phyloP scores from a whole-genome alignment of 164 flowering plant species.

The Sextonia rubra region DNA sequence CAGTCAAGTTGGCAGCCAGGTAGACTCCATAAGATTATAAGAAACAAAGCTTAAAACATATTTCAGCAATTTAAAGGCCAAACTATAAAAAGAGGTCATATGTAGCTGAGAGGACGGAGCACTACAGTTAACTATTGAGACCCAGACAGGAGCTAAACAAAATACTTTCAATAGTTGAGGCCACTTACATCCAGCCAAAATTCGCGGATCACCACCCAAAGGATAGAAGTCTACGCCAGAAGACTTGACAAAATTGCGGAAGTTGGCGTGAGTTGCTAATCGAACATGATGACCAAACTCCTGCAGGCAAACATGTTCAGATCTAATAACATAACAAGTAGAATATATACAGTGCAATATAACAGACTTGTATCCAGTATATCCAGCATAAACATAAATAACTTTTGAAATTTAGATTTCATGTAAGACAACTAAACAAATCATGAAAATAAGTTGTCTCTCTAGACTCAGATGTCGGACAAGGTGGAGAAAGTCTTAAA shows the following conservation, averaged over 20 bases:
- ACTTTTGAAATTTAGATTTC: no score
- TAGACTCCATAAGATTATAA: not conserved
- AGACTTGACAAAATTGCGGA: slow-evolving; percentile 66
- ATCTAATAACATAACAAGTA: not conserved
- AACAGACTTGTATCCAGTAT: not conserved
- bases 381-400: no score
- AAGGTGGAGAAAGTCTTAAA: no score
- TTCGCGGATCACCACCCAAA: slow-evolving; percentile 90
- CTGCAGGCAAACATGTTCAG: slow-evolving; percentile 36
- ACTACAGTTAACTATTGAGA: not conserved
- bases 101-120: not conserved
- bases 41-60: not conserved
- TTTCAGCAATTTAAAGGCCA: not conserved
- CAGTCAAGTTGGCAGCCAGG: not conserved
- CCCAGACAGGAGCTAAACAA: slow-evolving; percentile 5
- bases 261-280: slow-evolving; percentile 88
- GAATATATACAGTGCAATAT: not conserved
- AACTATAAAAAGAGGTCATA: not conserved
- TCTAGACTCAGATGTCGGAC: no score
- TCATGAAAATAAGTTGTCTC: no score
- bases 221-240: slow-evolving; percentile 89
- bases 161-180: slow-evolving; percentile 9
- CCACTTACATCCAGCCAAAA: slow-evolving; percentile 95
- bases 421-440: no score
- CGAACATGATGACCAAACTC: slow-evolving; percentile 95